Evolutionary conservation across 139 green algal species (phyloP).

Genomic region (Picochlorum sp.): DNA sequence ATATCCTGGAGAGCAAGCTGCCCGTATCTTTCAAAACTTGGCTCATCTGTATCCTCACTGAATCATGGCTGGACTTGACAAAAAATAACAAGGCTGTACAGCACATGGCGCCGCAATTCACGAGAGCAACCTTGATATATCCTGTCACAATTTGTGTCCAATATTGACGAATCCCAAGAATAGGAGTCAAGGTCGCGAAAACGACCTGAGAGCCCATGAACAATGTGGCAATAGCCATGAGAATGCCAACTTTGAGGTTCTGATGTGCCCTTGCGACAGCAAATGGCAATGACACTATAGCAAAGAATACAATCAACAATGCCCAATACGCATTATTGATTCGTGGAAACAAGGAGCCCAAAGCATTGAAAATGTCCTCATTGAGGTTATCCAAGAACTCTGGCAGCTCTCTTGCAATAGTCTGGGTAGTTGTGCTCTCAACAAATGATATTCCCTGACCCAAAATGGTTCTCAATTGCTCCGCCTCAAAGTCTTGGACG

Average conservation of each 20-base stretch:
- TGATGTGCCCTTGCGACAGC: conserved; percentile 1
- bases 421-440: not conserved
- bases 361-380: not conserved
- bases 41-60: conserved; percentile 1
- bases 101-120: conserved; percentile 8
- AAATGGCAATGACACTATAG: conserved; percentile 1
- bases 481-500: not conserved
- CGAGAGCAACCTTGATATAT: conserved; percentile 20
- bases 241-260: conserved; percentile 7
- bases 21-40: conserved; percentile 4
- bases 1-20: conserved; percentile 1
- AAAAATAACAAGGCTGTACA: conserved; percentile 7
- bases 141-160: conserved; percentile 14
- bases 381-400: not conserved
- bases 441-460: not conserved
- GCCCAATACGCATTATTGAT: conserved; percentile 1
- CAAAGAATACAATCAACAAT: conserved; percentile 15
- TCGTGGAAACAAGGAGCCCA: not conserved
- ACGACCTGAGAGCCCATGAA: conserved; percentile 18
- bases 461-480: conserved; percentile 3
- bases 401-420: not conserved
- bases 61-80: conserved; percentile 11
- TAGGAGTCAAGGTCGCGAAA: conserved; percentile 15
- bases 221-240: conserved; percentile 15
- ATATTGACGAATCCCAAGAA: conserved; percentile 5